Conservation (phyloP, 179 eudicot species). For the Camellia oleifera region DNA sequence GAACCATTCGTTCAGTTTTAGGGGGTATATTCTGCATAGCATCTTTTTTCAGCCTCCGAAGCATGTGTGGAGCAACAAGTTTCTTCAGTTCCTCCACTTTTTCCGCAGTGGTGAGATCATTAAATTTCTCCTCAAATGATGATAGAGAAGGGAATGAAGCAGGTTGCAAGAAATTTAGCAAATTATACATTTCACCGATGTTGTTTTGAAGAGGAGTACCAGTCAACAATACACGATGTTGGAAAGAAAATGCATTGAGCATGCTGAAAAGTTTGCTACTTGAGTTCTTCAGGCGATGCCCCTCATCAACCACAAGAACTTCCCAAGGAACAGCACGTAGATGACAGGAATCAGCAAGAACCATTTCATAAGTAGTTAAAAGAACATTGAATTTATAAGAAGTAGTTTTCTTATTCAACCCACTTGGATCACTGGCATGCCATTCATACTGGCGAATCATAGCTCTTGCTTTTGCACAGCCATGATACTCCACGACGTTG, state of each 20-base stretch:
- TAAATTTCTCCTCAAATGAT: constrained; percentile 88
- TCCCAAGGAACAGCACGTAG: constrained; percentile 96
- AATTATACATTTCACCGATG: constrained; percentile 88
- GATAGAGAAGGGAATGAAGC: constrained; percentile 84
- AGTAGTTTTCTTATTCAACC: constrained; percentile 42
- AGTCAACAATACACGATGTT: constrained; percentile 90
- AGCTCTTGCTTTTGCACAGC: constrained; percentile 75
- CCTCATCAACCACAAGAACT: constrained; percentile 97
- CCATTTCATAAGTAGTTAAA: constrained; percentile 95
- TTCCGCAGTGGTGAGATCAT: constrained; percentile 81
- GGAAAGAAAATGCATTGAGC: constrained; percentile 87
- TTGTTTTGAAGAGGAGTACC: constrained; percentile 99
- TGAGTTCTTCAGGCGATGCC: constrained; percentile 91
- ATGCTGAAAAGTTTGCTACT: constrained; percentile 85
- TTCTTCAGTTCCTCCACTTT: constrained; percentile 95
- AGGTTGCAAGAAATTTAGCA: constrained; percentile 94
- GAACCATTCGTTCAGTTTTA: constrained; percentile 93
- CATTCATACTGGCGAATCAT: constrained; percentile 88
- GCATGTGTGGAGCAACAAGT: constrained; percentile 99
- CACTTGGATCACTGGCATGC: constrained; percentile 59
- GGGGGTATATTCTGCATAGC: constrained; percentile 99
- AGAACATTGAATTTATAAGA: constrained; percentile 89
- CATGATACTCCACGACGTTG: constrained; percentile 97
- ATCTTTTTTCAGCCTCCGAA: constrained; percentile 92
- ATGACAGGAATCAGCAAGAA: constrained; percentile 80